Conservation (phyloP, 768 basidiomycete species). For the Mycena indigotica region DNA sequence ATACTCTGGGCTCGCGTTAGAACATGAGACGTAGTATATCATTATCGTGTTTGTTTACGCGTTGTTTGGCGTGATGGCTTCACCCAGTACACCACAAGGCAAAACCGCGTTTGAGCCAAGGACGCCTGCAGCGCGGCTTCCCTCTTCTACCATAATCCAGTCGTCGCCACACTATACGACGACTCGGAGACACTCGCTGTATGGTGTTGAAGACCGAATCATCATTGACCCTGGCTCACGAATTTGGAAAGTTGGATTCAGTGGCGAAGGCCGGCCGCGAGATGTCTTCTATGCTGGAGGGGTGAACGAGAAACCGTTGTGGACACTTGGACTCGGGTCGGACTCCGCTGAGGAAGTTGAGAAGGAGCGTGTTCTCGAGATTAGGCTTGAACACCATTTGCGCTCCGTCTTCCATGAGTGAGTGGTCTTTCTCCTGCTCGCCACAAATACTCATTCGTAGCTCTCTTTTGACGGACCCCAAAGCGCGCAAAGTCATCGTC, state of each 20-base stretch:
- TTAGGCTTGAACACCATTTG: slow-evolving; percentile 66
- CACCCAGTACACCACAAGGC: slow-evolving; percentile 44
- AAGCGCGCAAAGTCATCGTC: slow-evolving; percentile 91
- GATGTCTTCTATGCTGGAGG: slow-evolving; percentile 75
- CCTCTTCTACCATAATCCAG: slow-evolving; percentile 52
- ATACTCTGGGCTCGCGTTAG: slow-evolving; percentile 48
- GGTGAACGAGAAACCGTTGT: slow-evolving; percentile 48
- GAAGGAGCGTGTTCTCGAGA: slow-evolving; percentile 71
- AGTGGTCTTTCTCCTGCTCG: too few species aligned
- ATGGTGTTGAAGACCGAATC: slow-evolving; percentile 95
- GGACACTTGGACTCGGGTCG: slow-evolving; percentile 60
- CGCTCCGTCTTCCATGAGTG: slow-evolving; percentile 86
- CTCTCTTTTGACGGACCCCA: slow-evolving; percentile 91
- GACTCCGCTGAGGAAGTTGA: slow-evolving; percentile 65
- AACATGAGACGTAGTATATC: background rate
- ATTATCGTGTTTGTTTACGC: background rate
- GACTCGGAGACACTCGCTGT: slow-evolving; percentile 87
- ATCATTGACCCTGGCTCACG: slow-evolving; percentile 93
- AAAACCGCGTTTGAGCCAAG: slow-evolving; percentile 42
- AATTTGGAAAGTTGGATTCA: slow-evolving; percentile 97
- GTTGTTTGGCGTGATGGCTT: slow-evolving; percentile 29
- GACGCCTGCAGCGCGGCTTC: slow-evolving; percentile 62
- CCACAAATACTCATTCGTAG: too few species aligned
- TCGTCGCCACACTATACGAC: slow-evolving; percentile 84
- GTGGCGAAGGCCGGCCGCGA: slow-evolving; percentile 89